phyloP scores from a whole-genome alignment of 805 yeast genomes.

The Isabelozyma gotoi region DNA sequence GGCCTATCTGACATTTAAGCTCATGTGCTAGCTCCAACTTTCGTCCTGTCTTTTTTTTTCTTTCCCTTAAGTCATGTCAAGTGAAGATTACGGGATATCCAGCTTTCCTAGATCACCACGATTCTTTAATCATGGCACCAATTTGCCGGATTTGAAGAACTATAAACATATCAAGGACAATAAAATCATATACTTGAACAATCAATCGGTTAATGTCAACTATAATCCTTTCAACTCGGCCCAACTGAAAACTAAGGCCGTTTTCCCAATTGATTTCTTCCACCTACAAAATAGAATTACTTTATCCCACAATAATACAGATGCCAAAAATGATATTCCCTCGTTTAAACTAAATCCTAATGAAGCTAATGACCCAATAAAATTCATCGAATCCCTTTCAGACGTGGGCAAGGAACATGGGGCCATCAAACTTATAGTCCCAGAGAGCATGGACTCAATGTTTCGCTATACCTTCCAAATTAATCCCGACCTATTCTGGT shows the following conservation, averaged over 20 bases:
- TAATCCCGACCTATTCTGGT: conserved; percentile 50
- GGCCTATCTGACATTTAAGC: not conserved
- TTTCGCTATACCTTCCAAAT: conserved; percentile 22
- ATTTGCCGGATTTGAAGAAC: conserved; percentile 22
- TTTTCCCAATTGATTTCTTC: conserved; percentile 43
- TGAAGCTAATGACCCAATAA: conserved; percentile 53
- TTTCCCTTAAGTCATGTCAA: not conserved
- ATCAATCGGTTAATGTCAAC: conserved; percentile 24
- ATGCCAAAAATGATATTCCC: conserved; percentile 44
- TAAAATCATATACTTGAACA: conserved; percentile 18
- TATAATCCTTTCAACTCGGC: conserved; percentile 48
- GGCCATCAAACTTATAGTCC: conserved; percentile 73
- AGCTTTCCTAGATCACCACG: conserved; percentile 25
- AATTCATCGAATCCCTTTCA: conserved; percentile 55
- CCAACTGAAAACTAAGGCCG: conserved; percentile 43
- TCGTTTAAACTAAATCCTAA: conserved; percentile 47
- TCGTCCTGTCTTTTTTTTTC: not conserved
- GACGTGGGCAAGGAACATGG: conserved; percentile 62
- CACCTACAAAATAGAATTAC: conserved; percentile 30
- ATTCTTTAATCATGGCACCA: conserved; percentile 17
- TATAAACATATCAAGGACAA: conserved; percentile 13
- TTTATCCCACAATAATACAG: conserved; percentile 9
- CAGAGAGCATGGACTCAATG: conserved; percentile 26
- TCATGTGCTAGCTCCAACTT: not conserved
- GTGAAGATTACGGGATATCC: conserved; percentile 3